Conservation (phyloP, 179 eudicot species). For the Amaranthus tricolor region DNA sequence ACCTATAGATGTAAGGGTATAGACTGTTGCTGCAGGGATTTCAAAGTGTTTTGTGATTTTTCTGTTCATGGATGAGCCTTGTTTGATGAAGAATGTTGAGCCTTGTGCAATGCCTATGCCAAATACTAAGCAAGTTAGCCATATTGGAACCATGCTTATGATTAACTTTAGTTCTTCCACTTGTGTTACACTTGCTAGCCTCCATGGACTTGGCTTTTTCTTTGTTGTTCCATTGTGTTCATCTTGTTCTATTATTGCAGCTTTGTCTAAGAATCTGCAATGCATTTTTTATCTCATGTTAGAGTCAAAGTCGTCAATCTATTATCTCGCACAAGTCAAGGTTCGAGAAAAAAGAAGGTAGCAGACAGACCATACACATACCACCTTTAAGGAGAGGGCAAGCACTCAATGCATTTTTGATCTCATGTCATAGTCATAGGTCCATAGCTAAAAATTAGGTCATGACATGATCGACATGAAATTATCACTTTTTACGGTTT, state of each 20-base stretch:
- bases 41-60: constrained; percentile 34
- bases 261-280: constrained; percentile 41
- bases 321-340: too few relatives aligned
- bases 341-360: too few relatives aligned
- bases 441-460: too few relatives aligned
- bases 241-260: constrained; percentile 41
- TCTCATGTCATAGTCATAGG: too few relatives aligned
- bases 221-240: constrained; percentile 5
- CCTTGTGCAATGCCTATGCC: constrained; percentile 52
- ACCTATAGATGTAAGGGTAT: constrained; percentile 39
- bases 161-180: constrained; percentile 61
- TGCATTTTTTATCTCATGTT: too few relatives aligned
- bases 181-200: constrained; percentile 53
- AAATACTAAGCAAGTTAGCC: constrained; percentile 50
- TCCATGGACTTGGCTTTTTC: constrained; percentile 48
- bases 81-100: constrained; percentile 61
- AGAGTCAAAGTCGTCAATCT: too few relatives aligned
- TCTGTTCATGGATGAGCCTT: constrained; percentile 51
- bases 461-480: too few relatives aligned
- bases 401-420: too few relatives aligned
- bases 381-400: too few relatives aligned
- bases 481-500: too few relatives aligned
- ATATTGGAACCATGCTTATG: constrained; percentile 48
- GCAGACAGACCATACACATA: too few relatives aligned
- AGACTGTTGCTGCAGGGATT: constrained; percentile 59